phyloP scores from a whole-genome alignment of 345 rosid species.

The Pseudoturritis turrita region DNA sequence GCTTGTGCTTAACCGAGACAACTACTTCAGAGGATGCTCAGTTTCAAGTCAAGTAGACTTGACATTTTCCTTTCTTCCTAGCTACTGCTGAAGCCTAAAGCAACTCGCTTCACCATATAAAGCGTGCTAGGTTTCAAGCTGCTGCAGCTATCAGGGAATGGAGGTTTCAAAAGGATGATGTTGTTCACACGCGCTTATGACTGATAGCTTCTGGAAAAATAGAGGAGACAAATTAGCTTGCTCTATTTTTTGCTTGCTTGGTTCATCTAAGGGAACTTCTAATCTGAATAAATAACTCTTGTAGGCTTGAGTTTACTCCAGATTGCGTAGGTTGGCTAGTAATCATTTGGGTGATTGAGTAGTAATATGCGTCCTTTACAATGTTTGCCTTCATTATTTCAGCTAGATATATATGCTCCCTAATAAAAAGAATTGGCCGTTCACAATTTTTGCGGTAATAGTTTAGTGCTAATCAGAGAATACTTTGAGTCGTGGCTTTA shows the following conservation, averaged over 20 bases:
- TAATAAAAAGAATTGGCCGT: neutral
- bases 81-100: too few relatives aligned
- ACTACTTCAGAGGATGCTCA: too few relatives aligned
- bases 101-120: too few relatives aligned
- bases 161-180: conserved; percentile 41
- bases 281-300: conserved; percentile 24
- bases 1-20: too few relatives aligned
- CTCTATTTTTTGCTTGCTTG: neutral
- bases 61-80: too few relatives aligned
- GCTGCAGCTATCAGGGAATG: conserved; percentile 94
- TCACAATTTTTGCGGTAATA: neutral
- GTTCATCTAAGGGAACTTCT: neutral
- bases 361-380: neutral
- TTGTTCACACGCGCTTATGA: conserved; percentile 10
- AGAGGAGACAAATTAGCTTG: neutral
- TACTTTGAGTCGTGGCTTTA: too few relatives aligned
- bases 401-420: conserved; percentile 4
- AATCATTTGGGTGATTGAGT: conserved; percentile 2
- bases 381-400: neutral
- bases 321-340: conserved; percentile 17
- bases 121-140: too few relatives aligned
- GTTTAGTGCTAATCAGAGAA: too few relatives aligned
- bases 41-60: too few relatives aligned
- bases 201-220: neutral
- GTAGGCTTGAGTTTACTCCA: conserved; percentile 81